Percentiles rank a stretch among this genome's conserved stretches.
Evolutionary conservation across 352 stramenopile genomes (phyloP).

Genomic region (Hyaloperonospora brassicae): DNA sequence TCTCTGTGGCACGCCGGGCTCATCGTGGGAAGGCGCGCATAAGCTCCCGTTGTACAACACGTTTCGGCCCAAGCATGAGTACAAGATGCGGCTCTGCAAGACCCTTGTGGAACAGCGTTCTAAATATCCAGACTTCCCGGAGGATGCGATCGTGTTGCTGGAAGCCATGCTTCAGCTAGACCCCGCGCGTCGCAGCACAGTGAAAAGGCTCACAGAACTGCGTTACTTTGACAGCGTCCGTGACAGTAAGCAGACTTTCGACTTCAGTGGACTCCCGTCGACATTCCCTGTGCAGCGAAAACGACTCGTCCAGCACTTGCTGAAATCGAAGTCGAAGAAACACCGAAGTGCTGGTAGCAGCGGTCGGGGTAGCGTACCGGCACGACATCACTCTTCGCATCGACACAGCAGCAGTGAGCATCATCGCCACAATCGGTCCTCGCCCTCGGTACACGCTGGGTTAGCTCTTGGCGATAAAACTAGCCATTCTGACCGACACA

Average conservation of each 20-base stretch:
- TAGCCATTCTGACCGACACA: slow-evolving; percentile 20
- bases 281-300: slow-evolving; percentile 55
- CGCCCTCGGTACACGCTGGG: slow-evolving; percentile 14
- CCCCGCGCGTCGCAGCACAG: slow-evolving; percentile 40
- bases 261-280: slow-evolving; percentile 37
- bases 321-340: slow-evolving; percentile 39
- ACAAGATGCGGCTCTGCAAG: slow-evolving; percentile 70
- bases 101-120: slow-evolving; percentile 58
- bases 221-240: slow-evolving; percentile 50
- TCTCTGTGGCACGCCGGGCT: slow-evolving; percentile 57
- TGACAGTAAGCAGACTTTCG: slow-evolving; percentile 15
- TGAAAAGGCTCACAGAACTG: slow-evolving; percentile 50
- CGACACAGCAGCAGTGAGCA: slow-evolving; percentile 20
- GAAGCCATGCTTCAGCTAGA: slow-evolving; percentile 74
- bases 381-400: slow-evolving; percentile 19
- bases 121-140: slow-evolving; percentile 44
- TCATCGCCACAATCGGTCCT: slow-evolving; percentile 22
- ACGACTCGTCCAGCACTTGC: slow-evolving; percentile 47
- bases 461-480: slow-evolving; percentile 15
- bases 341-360: slow-evolving; percentile 17
- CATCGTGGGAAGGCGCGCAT: slow-evolving; percentile 39
- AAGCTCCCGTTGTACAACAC: slow-evolving; percentile 48
- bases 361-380: slow-evolving; percentile 5
- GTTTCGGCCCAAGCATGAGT: slow-evolving; percentile 66
- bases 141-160: slow-evolving; percentile 53